phyloP scores from a whole-genome alignment of 257 asterid species.

The Euphrasia confusa region DNA sequence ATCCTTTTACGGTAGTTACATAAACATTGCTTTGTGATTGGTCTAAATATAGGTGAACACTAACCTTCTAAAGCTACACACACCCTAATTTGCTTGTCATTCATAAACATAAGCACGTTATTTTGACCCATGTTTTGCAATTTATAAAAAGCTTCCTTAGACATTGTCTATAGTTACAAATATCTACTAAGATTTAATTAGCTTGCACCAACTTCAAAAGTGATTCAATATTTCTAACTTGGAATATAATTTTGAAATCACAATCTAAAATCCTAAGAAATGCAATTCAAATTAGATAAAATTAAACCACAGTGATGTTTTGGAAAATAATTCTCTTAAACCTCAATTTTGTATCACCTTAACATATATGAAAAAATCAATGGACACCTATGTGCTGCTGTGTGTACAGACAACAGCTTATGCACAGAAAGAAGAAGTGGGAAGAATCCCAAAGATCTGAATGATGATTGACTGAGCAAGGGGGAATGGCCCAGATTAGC shows the following conservation, averaged over 20 bases:
- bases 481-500: background rate
- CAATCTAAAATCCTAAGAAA: background rate
- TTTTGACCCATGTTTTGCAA: background rate
- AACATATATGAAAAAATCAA: background rate
- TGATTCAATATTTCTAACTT: background rate
- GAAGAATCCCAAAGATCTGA: background rate
- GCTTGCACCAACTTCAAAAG: background rate
- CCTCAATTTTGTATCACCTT: background rate
- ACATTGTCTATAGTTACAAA: background rate
- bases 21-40: background rate
- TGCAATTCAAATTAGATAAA: background rate
- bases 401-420: background rate
- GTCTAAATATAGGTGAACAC: background rate
- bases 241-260: background rate
- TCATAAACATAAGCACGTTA: slow-evolving; percentile 1
- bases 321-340: background rate
- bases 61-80: background rate
- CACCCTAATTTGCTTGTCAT: background rate
- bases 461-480: background rate
- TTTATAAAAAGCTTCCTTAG: background rate
- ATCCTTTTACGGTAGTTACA: background rate
- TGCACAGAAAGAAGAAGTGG: background rate
- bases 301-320: background rate
- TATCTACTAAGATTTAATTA: background rate
- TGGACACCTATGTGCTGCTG: background rate